Conservation (phyloP, 2,329 filamentous ascomycete genomes). For the Trichothecium sympodiale region DNA sequence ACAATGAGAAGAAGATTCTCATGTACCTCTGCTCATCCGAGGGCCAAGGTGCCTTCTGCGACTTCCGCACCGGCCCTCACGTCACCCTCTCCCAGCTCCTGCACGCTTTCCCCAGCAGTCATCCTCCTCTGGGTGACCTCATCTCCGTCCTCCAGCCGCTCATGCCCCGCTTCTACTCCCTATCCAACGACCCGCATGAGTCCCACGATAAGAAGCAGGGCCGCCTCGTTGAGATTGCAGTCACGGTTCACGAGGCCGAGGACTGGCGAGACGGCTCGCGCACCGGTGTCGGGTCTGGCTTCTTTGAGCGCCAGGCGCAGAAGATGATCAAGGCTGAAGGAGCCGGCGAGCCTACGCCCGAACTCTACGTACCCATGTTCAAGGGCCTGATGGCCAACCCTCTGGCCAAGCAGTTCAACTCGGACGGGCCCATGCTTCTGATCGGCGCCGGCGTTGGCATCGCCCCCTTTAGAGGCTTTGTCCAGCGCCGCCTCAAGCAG, state of each 20-base stretch:
- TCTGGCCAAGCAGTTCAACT: slow-evolving; percentile 79
- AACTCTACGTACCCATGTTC: slow-evolving; percentile 89
- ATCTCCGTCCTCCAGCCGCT: slow-evolving; percentile 73
- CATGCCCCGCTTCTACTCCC: slow-evolving; percentile 97
- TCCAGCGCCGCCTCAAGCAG: slow-evolving; percentile 84
- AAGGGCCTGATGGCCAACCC: slow-evolving; percentile 97
- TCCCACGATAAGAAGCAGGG: slow-evolving; percentile 59
- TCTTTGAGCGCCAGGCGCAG: slow-evolving; percentile 76
- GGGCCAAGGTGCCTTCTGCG: slow-evolving; percentile 86
- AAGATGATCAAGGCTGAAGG: slow-evolving; percentile 59
- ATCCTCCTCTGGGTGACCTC: slow-evolving; percentile 74
- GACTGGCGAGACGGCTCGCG: slow-evolving; percentile 66
- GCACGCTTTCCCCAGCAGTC: slow-evolving; percentile 81
- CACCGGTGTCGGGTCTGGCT: slow-evolving; percentile 84
- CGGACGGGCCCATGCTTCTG: slow-evolving; percentile 92
- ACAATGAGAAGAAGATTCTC: slow-evolving; percentile 81
- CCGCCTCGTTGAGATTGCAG: slow-evolving; percentile 88
- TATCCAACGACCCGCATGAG: slow-evolving; percentile 90
- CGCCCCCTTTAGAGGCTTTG: slow-evolving; percentile 94
- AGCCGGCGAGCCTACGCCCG: slow-evolving; percentile 41
- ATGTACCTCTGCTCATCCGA: slow-evolving; percentile 78
- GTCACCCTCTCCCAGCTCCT: slow-evolving; percentile 79
- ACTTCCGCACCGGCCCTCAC: slow-evolving; percentile 81
- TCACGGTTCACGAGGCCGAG: slow-evolving; percentile 78
- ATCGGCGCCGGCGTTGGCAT: slow-evolving; percentile 96